A percentile compares a stretch with the other conserved stretches of the same genome.
Conservation (phyloP, 345 rosid genomes). For the Triadica sebifera region DNA sequence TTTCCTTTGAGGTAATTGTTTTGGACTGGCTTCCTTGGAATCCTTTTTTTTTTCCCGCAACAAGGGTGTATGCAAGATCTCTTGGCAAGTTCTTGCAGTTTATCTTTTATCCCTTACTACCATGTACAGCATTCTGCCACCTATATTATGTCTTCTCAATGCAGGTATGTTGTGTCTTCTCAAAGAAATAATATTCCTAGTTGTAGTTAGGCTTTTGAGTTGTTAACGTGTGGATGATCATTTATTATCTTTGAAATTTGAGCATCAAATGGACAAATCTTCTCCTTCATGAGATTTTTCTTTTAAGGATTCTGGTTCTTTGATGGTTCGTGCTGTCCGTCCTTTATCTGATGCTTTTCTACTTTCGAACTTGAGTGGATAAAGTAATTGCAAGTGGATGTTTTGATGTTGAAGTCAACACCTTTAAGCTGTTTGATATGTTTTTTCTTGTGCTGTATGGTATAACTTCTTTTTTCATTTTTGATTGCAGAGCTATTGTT, state of each 20-base stretch:
- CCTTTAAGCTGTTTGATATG: neutral
- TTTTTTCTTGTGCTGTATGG: neutral
- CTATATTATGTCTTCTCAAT: neutral
- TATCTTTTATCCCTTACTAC: neutral
- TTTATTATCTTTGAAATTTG: constrained; percentile 1
- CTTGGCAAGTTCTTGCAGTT: neutral
- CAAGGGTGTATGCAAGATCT: neutral
- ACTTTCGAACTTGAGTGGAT: neutral
- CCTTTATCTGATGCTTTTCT: neutral
- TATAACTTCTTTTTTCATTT: neutral
- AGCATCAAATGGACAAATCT: neutral
- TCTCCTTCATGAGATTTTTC: neutral
- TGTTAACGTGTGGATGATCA: neutral
- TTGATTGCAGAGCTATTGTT: constrained; percentile 78
- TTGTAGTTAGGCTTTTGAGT: constrained; percentile 4
- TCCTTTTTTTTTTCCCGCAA: neutral
- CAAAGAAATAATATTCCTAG: neutral
- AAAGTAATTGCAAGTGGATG: neutral
- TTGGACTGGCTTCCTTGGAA: neutral
- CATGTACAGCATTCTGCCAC: neutral
- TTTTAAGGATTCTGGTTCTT: neutral
- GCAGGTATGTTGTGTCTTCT: neutral
- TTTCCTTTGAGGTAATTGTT: neutral
- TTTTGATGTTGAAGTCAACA: neutral
- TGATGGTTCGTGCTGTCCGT: neutral